These are phyloP conservation scores for Candida rishiriensis DNA, from an alignment of 805 yeast genomes.

Conservation along the genomic window DNA sequence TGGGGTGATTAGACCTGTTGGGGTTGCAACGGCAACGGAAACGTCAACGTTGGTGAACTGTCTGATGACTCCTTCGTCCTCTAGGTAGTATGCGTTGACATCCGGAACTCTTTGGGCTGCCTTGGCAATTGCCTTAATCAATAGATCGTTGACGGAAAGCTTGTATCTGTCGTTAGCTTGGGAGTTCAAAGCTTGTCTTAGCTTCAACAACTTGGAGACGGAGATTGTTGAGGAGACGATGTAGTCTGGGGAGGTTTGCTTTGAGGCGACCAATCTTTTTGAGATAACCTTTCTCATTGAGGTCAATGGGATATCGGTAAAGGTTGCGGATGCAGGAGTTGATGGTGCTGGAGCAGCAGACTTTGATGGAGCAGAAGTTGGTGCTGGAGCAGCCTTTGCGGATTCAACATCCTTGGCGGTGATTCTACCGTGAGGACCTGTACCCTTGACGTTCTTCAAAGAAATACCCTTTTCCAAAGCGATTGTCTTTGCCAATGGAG, in stretches of 20 bases:
- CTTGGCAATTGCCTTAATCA: constrained; percentile 89
- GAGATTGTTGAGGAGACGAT: constrained; percentile 84
- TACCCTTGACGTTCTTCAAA: constrained; percentile 77
- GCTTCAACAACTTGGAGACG: constrained; percentile 84
- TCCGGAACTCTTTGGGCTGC: constrained; percentile 90
- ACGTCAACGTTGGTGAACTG: constrained; percentile 90
- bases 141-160: constrained; percentile 88
- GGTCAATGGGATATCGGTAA: constrained; percentile 79
- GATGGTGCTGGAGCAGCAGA: constrained; percentile 40
- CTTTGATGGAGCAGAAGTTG: constrained; percentile 38
- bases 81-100: constrained; percentile 92
- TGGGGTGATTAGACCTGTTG: constrained; percentile 95
- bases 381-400: constrained; percentile 39
- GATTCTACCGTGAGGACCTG: constrained; percentile 96
- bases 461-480: constrained; percentile 92
- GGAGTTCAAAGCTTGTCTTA: constrained; percentile 85
- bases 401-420: constrained; percentile 85
- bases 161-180: constrained; percentile 82
- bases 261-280: constrained; percentile 78
- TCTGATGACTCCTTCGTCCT: constrained; percentile 83
- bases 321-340: constrained; percentile 48
- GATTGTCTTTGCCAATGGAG: constrained; percentile 89
- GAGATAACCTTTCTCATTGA: constrained; percentile 95
- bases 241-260: constrained; percentile 85
- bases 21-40: constrained; percentile 98